phyloP scores from a whole-genome alignment of 2,329 filamentous ascomycete species.

The Cladosporium halotolerans region DNA sequence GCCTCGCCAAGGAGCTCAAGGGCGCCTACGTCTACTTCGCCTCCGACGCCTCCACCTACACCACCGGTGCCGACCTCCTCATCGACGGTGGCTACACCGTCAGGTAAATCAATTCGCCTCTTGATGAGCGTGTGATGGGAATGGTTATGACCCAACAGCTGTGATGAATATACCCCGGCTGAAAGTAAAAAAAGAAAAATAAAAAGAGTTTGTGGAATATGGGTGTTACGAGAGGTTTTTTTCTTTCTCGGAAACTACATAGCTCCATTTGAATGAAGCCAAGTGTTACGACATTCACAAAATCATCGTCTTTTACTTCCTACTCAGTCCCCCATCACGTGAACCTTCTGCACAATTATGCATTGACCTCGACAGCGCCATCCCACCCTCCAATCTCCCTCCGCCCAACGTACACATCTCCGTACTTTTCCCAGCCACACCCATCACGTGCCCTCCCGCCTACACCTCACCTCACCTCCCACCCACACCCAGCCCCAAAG shows the following conservation, averaged over 20 bases:
- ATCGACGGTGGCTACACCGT: slow-evolving; percentile 45
- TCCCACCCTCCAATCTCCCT: too few species aligned
- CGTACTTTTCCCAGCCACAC: too few species aligned
- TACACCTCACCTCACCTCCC: too few species aligned
- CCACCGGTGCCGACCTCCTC: slow-evolving; percentile 45
- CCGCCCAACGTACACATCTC: too few species aligned
- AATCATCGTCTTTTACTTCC: too few species aligned
- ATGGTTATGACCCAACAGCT: not conserved
- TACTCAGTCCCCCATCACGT: too few species aligned
- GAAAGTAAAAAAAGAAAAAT: not conserved
- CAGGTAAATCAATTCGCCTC: slow-evolving; percentile 23
- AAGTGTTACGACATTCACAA: slow-evolving; percentile 8
- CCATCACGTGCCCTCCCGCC: too few species aligned
- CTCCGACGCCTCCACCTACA: slow-evolving; percentile 48
- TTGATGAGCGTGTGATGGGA: not conserved
- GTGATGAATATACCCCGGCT: slow-evolving; percentile 11
- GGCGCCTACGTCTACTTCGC: slow-evolving; percentile 50
- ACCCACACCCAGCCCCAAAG: too few species aligned
- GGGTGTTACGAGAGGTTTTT: not conserved
- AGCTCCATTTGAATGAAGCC: slow-evolving; percentile 7
- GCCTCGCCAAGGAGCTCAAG: slow-evolving; percentile 61
- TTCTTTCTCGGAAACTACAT: not conserved
- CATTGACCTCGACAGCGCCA: too few species aligned
- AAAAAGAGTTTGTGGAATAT: slow-evolving; percentile 2
- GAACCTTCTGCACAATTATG: too few species aligned